Evolutionary conservation across 176 grass and related monocot species (phyloP).

Genomic region (Paspalum notatum): DNA sequence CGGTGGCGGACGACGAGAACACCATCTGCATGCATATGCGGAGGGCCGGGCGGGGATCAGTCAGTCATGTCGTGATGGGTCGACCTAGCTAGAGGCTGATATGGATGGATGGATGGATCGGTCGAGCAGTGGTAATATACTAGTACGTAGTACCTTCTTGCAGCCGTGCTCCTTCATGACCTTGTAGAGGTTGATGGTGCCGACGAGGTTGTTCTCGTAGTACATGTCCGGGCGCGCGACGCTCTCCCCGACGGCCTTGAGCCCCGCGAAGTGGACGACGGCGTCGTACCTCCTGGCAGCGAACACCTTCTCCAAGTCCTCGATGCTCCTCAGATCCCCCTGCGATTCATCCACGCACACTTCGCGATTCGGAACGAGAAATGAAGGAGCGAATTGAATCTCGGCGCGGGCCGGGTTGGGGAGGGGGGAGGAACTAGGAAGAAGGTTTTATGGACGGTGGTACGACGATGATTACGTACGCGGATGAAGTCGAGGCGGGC

Average conservation of each 20-base stretch:
- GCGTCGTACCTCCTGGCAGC: slow-evolving; percentile 62
- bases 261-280: slow-evolving; percentile 87
- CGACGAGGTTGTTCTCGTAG: slow-evolving; percentile 88
- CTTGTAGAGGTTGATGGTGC: slow-evolving; percentile 84
- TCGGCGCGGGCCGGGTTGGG: no score
- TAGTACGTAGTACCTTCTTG: slow-evolving; percentile 72
- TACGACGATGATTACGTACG: slow-evolving; percentile 50
- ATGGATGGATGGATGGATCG: no score
- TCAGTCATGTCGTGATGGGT: not conserved
- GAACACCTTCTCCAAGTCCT: slow-evolving; percentile 81
- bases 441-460: no score
- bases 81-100: no score
- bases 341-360: slow-evolving; percentile 27
- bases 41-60: not conserved
- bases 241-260: slow-evolving; percentile 94
- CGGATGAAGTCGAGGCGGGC: slow-evolving; percentile 64
- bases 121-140: not conserved
- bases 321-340: slow-evolving; percentile 77
- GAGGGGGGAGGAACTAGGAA: no score
- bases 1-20: slow-evolving; percentile 87
- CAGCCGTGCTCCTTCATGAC: slow-evolving; percentile 72
- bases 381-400: no score
- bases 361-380: no score
- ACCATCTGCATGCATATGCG: slow-evolving; percentile 45
- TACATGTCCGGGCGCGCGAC: slow-evolving; percentile 77